phyloP scores from a whole-genome alignment of 208 protist genomes.

The Strigomonas culicis region DNA sequence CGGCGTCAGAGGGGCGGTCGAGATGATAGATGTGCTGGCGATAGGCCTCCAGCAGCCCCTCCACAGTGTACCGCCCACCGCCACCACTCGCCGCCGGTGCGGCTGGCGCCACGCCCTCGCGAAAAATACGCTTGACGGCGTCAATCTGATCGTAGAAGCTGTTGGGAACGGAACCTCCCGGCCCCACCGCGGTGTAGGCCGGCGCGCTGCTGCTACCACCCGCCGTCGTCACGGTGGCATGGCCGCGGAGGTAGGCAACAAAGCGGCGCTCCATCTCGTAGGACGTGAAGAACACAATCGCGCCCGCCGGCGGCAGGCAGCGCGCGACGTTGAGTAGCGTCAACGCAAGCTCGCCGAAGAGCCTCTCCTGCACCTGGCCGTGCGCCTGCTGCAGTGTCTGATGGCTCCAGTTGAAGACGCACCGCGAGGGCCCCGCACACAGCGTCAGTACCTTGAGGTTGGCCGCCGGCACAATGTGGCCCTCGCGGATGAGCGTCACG shows the following conservation, averaged over 20 bases:
- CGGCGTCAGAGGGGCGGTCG: neutral
- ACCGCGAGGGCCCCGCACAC: conserved; percentile 55
- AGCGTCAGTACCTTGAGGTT: conserved; percentile 73
- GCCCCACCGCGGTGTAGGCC: too few relatives aligned
- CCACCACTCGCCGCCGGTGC: neutral
- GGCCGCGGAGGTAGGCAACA: conserved; percentile 26
- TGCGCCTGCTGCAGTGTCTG: neutral
- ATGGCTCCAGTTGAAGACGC: conserved; percentile 4
- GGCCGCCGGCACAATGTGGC: conserved; percentile 82
- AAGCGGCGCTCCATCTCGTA: conserved; percentile 84
- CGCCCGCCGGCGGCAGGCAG: conserved; percentile 83
- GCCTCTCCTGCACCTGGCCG: neutral
- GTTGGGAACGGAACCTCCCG: neutral
- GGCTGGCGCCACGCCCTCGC: conserved; percentile 41
- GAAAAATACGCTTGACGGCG: conserved; percentile 79
- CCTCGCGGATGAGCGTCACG: conserved; percentile 51
- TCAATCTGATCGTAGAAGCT: conserved; percentile 60
- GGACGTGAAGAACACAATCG: conserved; percentile 94
- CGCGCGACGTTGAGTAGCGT: conserved; percentile 84
- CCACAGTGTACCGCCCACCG: neutral
- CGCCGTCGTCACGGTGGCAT: too few relatives aligned
- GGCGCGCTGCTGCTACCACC: too few relatives aligned
- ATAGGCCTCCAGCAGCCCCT: neutral
- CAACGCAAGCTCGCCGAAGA: conserved; percentile 55
- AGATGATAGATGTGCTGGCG: neutral